phyloP scores from a whole-genome alignment of 768 basidiomycete genomes.

The Russula virescens region DNA sequence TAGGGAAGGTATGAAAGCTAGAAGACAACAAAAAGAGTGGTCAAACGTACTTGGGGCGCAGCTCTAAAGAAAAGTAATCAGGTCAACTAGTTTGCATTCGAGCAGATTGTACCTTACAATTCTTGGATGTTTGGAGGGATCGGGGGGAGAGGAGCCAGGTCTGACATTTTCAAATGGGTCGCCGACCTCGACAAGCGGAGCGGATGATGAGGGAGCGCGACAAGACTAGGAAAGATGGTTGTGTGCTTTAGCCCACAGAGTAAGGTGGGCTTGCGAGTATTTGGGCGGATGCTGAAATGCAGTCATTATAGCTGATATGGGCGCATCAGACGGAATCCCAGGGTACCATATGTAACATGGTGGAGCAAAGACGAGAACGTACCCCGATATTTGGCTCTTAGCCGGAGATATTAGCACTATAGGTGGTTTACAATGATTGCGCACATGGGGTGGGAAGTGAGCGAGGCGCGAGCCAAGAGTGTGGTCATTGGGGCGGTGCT shows the following conservation, averaged over 20 bases:
- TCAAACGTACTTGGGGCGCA: conserved; percentile 3
- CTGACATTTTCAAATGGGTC: neutral
- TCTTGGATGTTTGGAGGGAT: neutral
- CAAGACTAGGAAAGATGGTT: neutral
- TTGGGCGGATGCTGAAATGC: neutral
- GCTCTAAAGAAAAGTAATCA: neutral
- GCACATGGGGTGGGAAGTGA: too few species aligned
- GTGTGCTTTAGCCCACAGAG: neutral
- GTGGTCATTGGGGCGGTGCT: too few species aligned
- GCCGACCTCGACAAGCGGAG: too few species aligned
- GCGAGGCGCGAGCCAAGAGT: too few species aligned
- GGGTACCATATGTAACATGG: neutral
- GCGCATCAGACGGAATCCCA: neutral
- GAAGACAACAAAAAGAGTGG: neutral
- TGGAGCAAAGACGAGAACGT: neutral
- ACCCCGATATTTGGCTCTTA: neutral
- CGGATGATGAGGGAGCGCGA: neutral
- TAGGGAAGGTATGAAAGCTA: neutral
- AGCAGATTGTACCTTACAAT: neutral
- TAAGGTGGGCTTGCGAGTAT: neutral
- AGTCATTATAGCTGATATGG: neutral
- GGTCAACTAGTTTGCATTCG: neutral
- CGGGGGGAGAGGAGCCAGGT: neutral
- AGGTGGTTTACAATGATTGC: too few species aligned
- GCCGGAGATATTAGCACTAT: too few species aligned